phyloP scores from a whole-genome alignment of 495 filamentous ascomycete species.

The Niebla homalea region DNA sequence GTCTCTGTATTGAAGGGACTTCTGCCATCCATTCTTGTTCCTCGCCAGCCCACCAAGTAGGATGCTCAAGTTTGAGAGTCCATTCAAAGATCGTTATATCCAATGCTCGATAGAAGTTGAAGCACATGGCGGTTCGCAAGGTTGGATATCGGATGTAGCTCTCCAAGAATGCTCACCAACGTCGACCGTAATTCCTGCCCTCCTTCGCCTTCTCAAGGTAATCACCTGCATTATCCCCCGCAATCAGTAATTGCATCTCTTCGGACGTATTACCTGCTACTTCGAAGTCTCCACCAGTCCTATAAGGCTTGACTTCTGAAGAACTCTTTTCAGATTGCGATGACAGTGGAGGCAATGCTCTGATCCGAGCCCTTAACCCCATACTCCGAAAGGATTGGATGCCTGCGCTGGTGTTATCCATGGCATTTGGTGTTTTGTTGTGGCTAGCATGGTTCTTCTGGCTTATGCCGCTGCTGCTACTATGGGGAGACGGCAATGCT shows the following conservation, averaged over 20 bases:
- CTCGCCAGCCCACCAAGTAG: too few relatives aligned
- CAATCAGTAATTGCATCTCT: conserved; percentile 2
- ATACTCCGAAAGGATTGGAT: conserved; percentile 1
- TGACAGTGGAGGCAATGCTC: not conserved
- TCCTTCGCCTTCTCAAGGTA: not conserved
- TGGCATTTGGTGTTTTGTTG: not conserved
- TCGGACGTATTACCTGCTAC: not conserved
- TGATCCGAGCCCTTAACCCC: conserved; percentile 1
- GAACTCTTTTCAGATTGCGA: not conserved
- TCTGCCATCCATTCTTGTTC: too few relatives aligned
- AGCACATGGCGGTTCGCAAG: too few relatives aligned
- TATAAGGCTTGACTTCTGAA: too few relatives aligned
- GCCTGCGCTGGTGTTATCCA: not conserved
- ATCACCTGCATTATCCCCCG: not conserved
- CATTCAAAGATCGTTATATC: too few relatives aligned
- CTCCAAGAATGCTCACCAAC: not conserved
- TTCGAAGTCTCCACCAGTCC: not conserved
- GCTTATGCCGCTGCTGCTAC: too few relatives aligned
- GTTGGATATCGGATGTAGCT: too few relatives aligned
- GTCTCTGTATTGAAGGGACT: too few relatives aligned
- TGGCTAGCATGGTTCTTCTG: not conserved
- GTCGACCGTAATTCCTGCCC: not conserved
- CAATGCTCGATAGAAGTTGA: too few relatives aligned
- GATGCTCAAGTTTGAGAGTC: too few relatives aligned
- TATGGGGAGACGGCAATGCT: not conserved